Conservation (phyloP, 345 rosid species). For the Camelina neglecta region DNA sequence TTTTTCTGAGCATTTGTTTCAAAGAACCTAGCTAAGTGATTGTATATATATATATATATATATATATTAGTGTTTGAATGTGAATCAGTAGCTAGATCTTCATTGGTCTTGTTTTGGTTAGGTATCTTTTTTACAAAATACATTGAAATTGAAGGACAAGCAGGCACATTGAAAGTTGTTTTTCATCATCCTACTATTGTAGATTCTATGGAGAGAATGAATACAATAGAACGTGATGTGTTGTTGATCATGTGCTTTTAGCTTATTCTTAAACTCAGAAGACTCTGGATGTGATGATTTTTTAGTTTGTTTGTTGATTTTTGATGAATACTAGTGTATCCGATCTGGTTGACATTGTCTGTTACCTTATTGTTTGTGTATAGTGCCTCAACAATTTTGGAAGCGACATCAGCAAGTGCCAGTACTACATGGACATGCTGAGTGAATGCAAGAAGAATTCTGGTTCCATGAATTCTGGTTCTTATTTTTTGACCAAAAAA, state of each 20-base stretch:
- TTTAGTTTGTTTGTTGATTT: not conserved
- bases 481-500: no score
- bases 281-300: not conserved
- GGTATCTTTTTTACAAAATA: no score
- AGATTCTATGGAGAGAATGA: not conserved
- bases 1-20: not conserved
- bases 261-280: not conserved
- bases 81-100: not conserved
- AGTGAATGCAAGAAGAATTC: conserved; percentile 84
- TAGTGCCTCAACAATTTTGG: conserved; percentile 76
- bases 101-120: not conserved
- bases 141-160: no score
- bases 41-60: not conserved
- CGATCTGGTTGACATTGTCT: not conserved
- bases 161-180: no score
- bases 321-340: conserved; percentile 1
- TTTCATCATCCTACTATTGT: no score
- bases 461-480: conserved; percentile 33
- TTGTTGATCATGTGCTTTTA: not conserved
- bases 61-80: not conserved
- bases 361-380: conserved; percentile 3
- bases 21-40: not conserved
- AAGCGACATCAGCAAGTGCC: conserved; percentile 84
- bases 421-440: conserved; percentile 97
- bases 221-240: no score